Evolutionary conservation across 2,329 filamentous ascomycete genomes (phyloP).

Genomic region (Cytospora paraplurivora): DNA sequence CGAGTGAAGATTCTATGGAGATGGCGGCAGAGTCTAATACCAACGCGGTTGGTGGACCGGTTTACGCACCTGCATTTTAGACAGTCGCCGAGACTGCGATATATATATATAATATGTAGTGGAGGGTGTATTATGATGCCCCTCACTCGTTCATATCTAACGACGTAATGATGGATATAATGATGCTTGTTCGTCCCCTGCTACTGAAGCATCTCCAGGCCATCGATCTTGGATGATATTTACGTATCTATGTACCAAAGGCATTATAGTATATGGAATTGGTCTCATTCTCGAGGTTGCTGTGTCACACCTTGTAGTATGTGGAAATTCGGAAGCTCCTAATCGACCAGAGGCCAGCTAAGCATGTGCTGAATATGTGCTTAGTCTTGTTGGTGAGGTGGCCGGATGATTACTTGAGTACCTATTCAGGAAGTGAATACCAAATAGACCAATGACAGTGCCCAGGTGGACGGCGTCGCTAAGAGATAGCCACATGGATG

Average conservation of each 20-base stretch:
- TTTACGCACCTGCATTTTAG: background rate
- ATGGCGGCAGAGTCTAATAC: background rate
- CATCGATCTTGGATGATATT: background rate
- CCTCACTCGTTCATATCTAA: background rate
- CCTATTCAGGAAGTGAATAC: too few relatives aligned
- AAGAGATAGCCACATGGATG: too few relatives aligned
- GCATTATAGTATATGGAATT: too few relatives aligned
- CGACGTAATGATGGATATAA: background rate
- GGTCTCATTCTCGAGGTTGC: too few relatives aligned
- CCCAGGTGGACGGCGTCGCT: too few relatives aligned
- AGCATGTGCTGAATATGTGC: too few relatives aligned
- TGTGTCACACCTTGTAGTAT: background rate
- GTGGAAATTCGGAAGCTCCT: background rate
- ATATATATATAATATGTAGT: background rate
- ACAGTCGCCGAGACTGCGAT: background rate
- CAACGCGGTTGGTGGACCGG: background rate
- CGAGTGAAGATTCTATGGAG: constrained; percentile 17
- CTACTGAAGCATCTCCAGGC: background rate
- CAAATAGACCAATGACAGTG: too few relatives aligned
- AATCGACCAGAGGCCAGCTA: background rate
- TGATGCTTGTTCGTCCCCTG: background rate
- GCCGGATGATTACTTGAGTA: too few relatives aligned
- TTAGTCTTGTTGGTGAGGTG: too few relatives aligned
- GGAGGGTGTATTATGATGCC: background rate
- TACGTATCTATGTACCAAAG: background rate